phyloP scores from a whole-genome alignment of 1,284 basidiomycete species.

The Leccinum pachyderme region DNA sequence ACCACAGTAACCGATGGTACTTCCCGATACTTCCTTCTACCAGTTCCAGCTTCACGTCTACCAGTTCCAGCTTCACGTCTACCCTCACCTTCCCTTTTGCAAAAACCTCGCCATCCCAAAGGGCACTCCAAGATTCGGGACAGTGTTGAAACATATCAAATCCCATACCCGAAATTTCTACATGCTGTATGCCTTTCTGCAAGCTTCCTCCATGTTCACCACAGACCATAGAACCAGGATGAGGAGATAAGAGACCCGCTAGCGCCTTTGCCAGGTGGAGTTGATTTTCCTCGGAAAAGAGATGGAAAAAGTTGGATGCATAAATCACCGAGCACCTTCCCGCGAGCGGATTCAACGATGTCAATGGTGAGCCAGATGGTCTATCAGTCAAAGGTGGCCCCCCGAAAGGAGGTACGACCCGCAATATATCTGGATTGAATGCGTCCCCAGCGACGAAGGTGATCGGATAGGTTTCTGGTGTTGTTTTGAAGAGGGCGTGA shows the following conservation, averaged over 20 bases:
- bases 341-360: constrained; percentile 31
- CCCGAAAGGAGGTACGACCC: constrained; percentile 12
- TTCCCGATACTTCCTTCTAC: neutral
- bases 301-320: constrained; percentile 36
- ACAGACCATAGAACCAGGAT: constrained; percentile 33
- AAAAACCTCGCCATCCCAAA: constrained; percentile 35
- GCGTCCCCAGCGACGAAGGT: constrained; percentile 36
- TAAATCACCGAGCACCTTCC: constrained; percentile 29
- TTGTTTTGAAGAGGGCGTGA: constrained; percentile 38
- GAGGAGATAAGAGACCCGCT: constrained; percentile 32
- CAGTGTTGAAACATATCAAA: constrained; percentile 30
- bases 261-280: constrained; percentile 30
- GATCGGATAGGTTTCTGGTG: constrained; percentile 31
- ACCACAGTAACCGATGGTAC: constrained; percentile 21
- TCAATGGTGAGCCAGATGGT: constrained; percentile 16
- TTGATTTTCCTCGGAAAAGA: constrained; percentile 37
- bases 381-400: constrained; percentile 3
- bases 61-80: constrained; percentile 13
- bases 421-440: constrained; percentile 31
- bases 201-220: constrained; percentile 20
- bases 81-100: constrained; percentile 28
- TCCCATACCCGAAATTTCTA: neutral
- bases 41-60: constrained; percentile 6
- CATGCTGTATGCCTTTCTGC: constrained; percentile 2
- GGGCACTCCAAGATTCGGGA: constrained; percentile 28